Percentiles rank a stretch among this genome's conserved stretches.
Conservation (phyloP, 768 basidiomycete genomes). For the Tylopilus subfusipes region DNA sequence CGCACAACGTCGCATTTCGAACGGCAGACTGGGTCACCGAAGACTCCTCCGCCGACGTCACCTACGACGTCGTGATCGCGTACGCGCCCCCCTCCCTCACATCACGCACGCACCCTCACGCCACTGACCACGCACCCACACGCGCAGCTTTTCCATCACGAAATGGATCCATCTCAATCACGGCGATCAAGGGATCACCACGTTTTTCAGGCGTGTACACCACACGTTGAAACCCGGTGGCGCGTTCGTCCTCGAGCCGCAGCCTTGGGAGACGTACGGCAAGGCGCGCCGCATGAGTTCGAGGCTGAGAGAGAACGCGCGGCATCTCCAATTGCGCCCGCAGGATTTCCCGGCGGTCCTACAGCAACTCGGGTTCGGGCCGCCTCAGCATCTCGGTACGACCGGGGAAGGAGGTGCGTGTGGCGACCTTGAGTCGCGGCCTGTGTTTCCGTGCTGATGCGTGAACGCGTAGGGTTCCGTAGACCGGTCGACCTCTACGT, state of each 20-base stretch:
- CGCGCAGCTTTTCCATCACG: constrained; percentile 62
- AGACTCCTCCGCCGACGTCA: constrained; percentile 52
- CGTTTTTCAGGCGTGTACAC: constrained; percentile 65
- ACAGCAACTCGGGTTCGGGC: constrained; percentile 57
- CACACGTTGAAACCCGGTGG: constrained; percentile 59
- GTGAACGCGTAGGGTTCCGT: constrained; percentile 14
- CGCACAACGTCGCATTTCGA: constrained; percentile 74
- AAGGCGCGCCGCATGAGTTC: constrained; percentile 71
- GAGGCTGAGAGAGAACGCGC: constrained; percentile 59
- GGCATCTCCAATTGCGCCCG: constrained; percentile 55
- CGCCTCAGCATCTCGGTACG: constrained; percentile 45
- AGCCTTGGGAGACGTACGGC: constrained; percentile 79
- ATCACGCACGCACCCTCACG: not conserved
- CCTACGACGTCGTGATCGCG: constrained; percentile 81
- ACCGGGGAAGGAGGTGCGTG: constrained; percentile 63
- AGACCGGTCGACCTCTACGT: constrained; percentile 58
- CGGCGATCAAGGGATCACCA: constrained; percentile 67
- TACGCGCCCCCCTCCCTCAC: constrained; percentile 25
- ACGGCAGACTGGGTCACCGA: constrained; percentile 70
- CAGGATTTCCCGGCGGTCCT: constrained; percentile 58
- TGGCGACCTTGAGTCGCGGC: too few relatives aligned
- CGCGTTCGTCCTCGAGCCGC: constrained; percentile 75
- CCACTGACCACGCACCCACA: not conserved
- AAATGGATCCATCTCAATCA: constrained; percentile 91
- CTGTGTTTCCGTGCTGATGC: not conserved